Evolutionary conservation across 139 green algal species (phyloP), one percentile per base, ranked within the genome.

Genomic region (Chlorella sp.): DNA sequence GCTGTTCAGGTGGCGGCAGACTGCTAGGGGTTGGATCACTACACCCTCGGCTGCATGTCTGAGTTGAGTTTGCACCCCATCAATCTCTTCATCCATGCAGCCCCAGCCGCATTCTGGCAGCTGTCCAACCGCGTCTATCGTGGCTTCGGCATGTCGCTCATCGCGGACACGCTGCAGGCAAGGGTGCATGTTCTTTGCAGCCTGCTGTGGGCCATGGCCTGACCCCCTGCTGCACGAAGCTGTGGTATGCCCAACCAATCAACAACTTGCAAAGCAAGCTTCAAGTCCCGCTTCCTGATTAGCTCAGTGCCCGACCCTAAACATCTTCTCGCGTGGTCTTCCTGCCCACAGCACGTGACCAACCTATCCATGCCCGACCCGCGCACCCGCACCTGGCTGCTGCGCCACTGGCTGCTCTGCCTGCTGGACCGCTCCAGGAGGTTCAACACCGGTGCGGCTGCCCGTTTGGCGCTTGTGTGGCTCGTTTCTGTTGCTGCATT

Each of bases 361-460:
- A 30, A 36, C 13, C 9, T 51, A 1, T 5, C 20, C 39, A 7
- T 30, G 26, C 7, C 9, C 4, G 47, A 80, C 15, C 47, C 21
- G 26, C 47, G 32, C 30, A 26, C 55, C 12, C 47, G 51, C 4
- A 9, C 18, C 47, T 67, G 41, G 41, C 3, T 73, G 16, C 57
- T 82, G 23, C 38, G 57, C 60, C 76, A 82, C 57, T 82, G 76
- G 76, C 17, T 82, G 57, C 36, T 82, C 15, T 82, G 30, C 12
- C 60, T 82, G 47, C 28, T 73, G 26, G 76, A 82, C 57, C 15
- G 76, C 0, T 63, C 60, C 36, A 38, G 26, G 5, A 21, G 38
- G 15, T 82, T 62, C 38, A 72, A 18, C 25, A 80, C 26, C 68
- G 74, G 74, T 34, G 56, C 17, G 70, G 11, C 3, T n/a, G n/a